Evolutionary conservation across 2,329 filamentous ascomycete genomes (phyloP), one percentile per base, ranked within the genome.

Genomic region (Gnomoniopsis smithogilvyi): DNA sequence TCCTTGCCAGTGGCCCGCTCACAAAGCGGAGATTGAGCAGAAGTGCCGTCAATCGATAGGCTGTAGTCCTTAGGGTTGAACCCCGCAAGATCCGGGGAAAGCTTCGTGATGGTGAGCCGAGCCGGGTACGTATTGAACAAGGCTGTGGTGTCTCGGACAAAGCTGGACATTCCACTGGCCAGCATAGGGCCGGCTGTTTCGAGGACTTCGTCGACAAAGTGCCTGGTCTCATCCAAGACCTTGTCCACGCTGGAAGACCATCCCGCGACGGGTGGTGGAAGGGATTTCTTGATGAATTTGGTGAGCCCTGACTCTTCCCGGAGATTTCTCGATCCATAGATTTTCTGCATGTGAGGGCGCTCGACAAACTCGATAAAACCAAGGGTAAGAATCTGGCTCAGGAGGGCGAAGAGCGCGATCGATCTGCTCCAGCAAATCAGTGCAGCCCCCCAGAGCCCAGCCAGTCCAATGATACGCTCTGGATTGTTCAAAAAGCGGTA

Each of bases 401-500:
- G 74, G 22, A 97, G 78, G 2, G 95, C 94, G 65, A 98, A 82
- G 70, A 92, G 85, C 71, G 96, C 96, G 64, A 99, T 89, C 4
- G 90, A 81, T 54, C 87, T 85, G 72, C 91, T 97, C 82, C 91
- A 93, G 0, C 94, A 96, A 68, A 99, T 96, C 51, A 98, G 83
- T 7, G 93, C 94, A 30, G 92, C 87, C 54, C 95, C 95, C 94
- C 94, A 99, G 7, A 97, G 81, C n/a, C 93, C 95, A 19, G 94
- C 94, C 6, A 96, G 87, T 30, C 95, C 95, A 64, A 99, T 88
- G 43, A 98, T 88, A 58, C 94, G 89, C 73, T 99, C 95, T 0
- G 95, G 95, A 69, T 98, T 99, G 77, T 99, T 99, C 65, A 99
- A 80, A 76, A 96, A 99, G 51, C 95, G 92, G 73, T 99, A 99